These are phyloP conservation scores for Penicillium sp. DNA, from an alignment of 2,329 filamentous ascomycete species.

Conservation along the genomic window DNA sequence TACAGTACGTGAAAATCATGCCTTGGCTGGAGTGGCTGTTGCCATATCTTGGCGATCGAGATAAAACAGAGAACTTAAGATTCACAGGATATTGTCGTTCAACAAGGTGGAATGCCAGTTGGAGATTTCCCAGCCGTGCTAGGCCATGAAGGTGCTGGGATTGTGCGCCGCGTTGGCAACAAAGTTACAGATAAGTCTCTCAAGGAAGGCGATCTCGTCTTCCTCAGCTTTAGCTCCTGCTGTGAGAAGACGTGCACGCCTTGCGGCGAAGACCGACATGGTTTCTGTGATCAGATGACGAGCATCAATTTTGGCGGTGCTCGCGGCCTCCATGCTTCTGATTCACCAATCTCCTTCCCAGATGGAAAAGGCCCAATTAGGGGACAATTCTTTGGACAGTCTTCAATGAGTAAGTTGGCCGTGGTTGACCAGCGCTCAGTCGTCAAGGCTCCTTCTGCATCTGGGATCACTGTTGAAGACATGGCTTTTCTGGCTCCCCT, in stretches of 20 bases:
- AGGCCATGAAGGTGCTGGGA: constrained; percentile 29
- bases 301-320: constrained; percentile 29
- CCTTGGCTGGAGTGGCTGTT: not conserved
- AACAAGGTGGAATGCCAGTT: constrained; percentile 25
- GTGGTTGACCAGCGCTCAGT: constrained; percentile 32
- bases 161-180: constrained; percentile 32
- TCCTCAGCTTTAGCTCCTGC: constrained; percentile 31
- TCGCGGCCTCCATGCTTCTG: constrained; percentile 15
- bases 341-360: constrained; percentile 23
- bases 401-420: constrained; percentile 34
- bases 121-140: constrained; percentile 29
- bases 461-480: constrained; percentile 19
- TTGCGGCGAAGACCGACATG: constrained; percentile 22
- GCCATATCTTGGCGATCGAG: not conserved
- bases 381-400: constrained; percentile 41
- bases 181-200: constrained; percentile 28
- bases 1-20: constrained; percentile 21
- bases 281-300: constrained; percentile 23
- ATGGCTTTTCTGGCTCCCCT: constrained; percentile 31
- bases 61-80: not conserved
- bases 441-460: constrained; percentile 25
- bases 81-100: constrained; percentile 30
- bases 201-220: constrained; percentile 32
- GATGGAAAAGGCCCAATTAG: constrained; percentile 21
- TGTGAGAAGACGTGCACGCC: constrained; percentile 13